phyloP scores from a whole-genome alignment of 2,329 filamentous ascomycete genomes.

The Penicillium sp. region DNA sequence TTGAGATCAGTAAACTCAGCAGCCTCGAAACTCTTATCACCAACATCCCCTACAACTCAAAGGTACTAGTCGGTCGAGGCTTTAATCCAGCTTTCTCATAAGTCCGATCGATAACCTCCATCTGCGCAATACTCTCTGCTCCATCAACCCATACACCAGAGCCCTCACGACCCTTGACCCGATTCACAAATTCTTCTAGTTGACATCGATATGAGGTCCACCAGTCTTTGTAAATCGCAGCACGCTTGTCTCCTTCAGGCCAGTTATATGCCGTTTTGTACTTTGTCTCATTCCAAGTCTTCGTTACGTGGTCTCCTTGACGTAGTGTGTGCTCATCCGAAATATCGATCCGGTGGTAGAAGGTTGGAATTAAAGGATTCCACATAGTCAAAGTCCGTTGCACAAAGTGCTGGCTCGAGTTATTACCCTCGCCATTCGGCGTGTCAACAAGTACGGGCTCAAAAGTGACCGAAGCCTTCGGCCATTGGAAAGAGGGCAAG shows the following conservation, averaged over 20 bases:
- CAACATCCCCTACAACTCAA: not conserved
- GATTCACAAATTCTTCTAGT: slow-evolving; percentile 59
- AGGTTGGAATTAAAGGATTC: slow-evolving; percentile 1
- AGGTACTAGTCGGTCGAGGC: slow-evolving; percentile 7
- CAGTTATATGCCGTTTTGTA: slow-evolving; percentile 9
- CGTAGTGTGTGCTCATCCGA: slow-evolving; percentile 5
- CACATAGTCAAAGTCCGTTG: slow-evolving; percentile 7
- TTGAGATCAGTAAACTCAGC: too few relatives aligned
- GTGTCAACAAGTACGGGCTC: not conserved
- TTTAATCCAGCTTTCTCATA: slow-evolving; percentile 52
- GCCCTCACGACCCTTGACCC: slow-evolving; percentile 47
- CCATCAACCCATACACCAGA: slow-evolving; percentile 49
- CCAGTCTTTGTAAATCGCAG: slow-evolving; percentile 40
- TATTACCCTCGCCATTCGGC: not conserved
- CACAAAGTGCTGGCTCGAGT: not conserved
- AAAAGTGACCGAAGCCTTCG: not conserved
- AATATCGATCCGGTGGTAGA: slow-evolving; percentile 11
- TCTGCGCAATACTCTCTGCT: slow-evolving; percentile 54
- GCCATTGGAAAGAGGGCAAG: not conserved
- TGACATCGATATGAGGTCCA: slow-evolving; percentile 57
- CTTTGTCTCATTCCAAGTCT: slow-evolving; percentile 4
- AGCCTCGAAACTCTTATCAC: not conserved
- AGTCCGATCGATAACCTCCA: slow-evolving; percentile 56
- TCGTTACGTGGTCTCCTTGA: not conserved
- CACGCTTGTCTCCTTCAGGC: slow-evolving; percentile 5